Conservation (phyloP, 2,329 filamentous ascomycete species). For the Fusarium drepaniforme region DNA sequence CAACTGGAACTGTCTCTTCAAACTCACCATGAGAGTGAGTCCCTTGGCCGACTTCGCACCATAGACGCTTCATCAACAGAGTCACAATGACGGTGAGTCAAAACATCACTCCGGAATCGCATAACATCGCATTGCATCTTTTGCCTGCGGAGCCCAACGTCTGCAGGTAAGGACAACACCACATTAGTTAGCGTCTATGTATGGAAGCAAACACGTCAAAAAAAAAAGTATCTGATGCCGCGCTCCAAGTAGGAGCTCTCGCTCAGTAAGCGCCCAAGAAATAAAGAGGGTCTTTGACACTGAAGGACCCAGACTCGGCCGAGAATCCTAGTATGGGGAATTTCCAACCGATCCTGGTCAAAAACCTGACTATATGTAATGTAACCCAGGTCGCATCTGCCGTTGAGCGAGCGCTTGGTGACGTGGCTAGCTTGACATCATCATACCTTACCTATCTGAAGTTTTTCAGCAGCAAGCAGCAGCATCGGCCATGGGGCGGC, state of each 20-base stretch:
- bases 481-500: neutral
- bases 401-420: neutral
- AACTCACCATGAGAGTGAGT: neutral
- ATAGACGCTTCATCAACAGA: neutral
- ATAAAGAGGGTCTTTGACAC: neutral
- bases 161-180: constrained; percentile 1
- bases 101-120: neutral
- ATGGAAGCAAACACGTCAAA: neutral
- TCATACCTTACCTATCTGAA: neutral
- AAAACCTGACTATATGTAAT: neutral
- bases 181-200: neutral
- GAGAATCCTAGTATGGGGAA: neutral
- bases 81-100: neutral
- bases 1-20: neutral
- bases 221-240: neutral
- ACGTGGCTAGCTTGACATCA: constrained; percentile 1
- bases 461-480: neutral
- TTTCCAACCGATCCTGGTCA: neutral
- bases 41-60: neutral
- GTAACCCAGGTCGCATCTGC: neutral
- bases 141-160: neutral
- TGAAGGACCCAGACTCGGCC: neutral
- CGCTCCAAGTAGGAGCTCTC: neutral
- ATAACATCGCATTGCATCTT: neutral
- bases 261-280: neutral